Base-by-base conservation (phyloP, 75 land plant species). In the Pseudotsuga menziesii region DNA sequence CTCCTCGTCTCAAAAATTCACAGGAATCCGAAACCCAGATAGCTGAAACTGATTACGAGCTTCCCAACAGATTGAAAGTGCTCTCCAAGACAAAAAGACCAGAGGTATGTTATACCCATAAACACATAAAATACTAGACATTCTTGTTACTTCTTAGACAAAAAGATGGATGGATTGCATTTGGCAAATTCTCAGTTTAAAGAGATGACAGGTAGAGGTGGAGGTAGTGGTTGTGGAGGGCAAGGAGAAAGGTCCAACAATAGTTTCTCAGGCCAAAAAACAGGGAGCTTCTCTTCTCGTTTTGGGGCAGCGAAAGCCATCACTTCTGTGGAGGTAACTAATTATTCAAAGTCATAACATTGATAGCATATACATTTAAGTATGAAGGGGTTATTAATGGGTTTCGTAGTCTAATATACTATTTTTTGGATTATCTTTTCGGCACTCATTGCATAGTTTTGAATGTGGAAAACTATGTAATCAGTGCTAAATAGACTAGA, bases 231-330 rank as follows among this genome's bases (percentile, higher is more conserved):
- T 76, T n/a, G 87, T 57, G 60, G 78, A 79, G 22, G 87, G 85
- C 3, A 83, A 81, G 69, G 92, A 88, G 55, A 89, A 86, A 64
- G 92, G 92, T 4, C 79, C 81, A 15, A 61, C 78, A 14, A 88
- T 90, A 72, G 88, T 91, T 11, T 82, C 82, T 57, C 89, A 86
- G 60, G 91, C 92, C 16, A 80, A 72, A 27, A 78, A 77, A 41
- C 80, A 77, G 23, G 81, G 73, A 67, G 85, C 60, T 13, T 71
- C 91, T 11, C 58, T 90, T 58, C 82, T 90, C 56, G 81, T 90
- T 22, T 58, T 90, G 62, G 92, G 92, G 12, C 91, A 90, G 71
- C 77, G 82, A 60, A 88, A 82, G 77, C 78, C 82, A 32, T 82
- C 87, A 22, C 64, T 72, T 20, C 22, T 72, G 56, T 2, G 71